Evolutionary conservation across 2,329 filamentous ascomycete genomes (phyloP).

Genomic region (Aspergillus bombycis): DNA sequence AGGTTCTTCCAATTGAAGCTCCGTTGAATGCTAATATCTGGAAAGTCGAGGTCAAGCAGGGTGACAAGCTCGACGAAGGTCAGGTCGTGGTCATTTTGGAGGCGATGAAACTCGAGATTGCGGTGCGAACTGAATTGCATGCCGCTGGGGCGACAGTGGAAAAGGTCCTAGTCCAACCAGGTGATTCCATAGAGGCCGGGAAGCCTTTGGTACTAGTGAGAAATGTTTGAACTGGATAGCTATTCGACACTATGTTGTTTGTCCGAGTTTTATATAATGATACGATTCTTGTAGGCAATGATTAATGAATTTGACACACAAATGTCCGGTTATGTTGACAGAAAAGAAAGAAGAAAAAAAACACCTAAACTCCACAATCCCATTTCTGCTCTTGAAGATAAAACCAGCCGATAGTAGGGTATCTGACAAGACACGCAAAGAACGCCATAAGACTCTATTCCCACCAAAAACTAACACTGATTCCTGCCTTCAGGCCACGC

Average conservation of each 20-base stretch:
- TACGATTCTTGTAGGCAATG: not conserved
- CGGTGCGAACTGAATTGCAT: slow-evolving; percentile 39
- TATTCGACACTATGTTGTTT: not conserved
- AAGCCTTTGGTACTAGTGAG: slow-evolving; percentile 35
- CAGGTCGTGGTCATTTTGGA: slow-evolving; percentile 54
- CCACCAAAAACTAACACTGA: slow-evolving; percentile 98
- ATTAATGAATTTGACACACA: not conserved
- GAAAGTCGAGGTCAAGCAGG: slow-evolving; percentile 53
- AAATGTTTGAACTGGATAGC: slow-evolving; percentile 8
- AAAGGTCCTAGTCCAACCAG: slow-evolving; percentile 45
- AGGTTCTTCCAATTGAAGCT: slow-evolving; percentile 43
- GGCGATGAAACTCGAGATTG: slow-evolving; percentile 63
- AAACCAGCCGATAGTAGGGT: not conserved
- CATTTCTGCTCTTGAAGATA: not conserved
- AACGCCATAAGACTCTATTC: slow-evolving; percentile 47
- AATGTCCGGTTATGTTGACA: not conserved
- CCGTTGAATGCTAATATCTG: slow-evolving; percentile 58
- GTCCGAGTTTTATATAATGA: not conserved
- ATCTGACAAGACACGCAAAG: not conserved
- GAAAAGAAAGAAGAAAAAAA: not conserved
- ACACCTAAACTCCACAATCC: not conserved
- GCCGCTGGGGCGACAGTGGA: slow-evolving; percentile 37
- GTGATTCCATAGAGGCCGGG: slow-evolving; percentile 42
- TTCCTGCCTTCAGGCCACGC: slow-evolving; percentile 78
- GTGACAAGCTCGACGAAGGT: slow-evolving; percentile 46